Percentiles rank a stretch among this genome's conserved stretches.
phyloP scores from a whole-genome alignment of 495 filamentous ascomycete species.

The Penicillium cataractarum region DNA sequence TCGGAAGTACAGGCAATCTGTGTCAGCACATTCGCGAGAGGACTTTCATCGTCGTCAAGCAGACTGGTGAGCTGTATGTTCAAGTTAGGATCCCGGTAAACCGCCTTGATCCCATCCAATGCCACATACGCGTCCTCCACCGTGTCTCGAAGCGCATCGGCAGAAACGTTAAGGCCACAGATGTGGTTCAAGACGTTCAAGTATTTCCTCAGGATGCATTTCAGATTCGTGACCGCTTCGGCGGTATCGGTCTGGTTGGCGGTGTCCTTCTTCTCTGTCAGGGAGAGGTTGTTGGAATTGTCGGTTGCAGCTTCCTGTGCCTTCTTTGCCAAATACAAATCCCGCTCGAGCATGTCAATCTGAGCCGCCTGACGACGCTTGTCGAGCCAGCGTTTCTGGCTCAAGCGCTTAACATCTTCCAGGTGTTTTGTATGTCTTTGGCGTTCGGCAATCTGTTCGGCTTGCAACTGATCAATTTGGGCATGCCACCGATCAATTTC shows the following conservation, averaged over 20 bases:
- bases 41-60: background rate
- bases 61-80: background rate
- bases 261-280: constrained; percentile 2
- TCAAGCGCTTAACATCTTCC: too few species aligned
- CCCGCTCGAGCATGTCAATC: too few species aligned
- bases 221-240: background rate
- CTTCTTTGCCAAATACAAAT: too few species aligned
- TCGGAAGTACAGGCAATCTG: too few species aligned
- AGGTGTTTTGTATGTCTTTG: too few species aligned
- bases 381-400: background rate
- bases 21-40: too few species aligned
- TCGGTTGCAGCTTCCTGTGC: too few species aligned
- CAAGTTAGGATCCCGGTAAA: background rate
- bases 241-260: background rate
- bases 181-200: background rate
- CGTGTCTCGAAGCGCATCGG: background rate
- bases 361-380: too few species aligned
- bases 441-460: too few species aligned
- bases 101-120: background rate
- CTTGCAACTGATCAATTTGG: too few species aligned
- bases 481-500: background rate
- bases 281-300: background rate
- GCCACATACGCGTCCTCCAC: background rate
- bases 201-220: background rate
- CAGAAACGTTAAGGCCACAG: background rate